Base-by-base conservation (phyloP, 1,139 yeast genomes). In the Geotrichum siamense region DNA sequence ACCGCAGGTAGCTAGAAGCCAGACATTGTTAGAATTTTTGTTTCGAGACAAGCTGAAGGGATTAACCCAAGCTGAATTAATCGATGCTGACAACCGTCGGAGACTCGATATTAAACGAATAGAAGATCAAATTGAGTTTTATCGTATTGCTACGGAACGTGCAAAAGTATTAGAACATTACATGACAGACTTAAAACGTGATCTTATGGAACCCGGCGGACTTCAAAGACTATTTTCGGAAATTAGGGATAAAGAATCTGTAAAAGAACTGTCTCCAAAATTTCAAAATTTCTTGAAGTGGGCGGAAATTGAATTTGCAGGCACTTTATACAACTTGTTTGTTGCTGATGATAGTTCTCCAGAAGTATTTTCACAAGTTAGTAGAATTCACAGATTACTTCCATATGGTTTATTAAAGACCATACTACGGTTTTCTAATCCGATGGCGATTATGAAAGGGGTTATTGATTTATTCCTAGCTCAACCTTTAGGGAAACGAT, bases 261-360 rank as follows among this genome's bases (percentile, higher is more conserved):
- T 83, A n/a, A 65, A 66, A 21, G 76, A 81, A n/a, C 67, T 86
- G 44, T 76, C 91, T 2, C 81, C 83, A 1, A 69, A 82, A 39
- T 67, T 87, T 42, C 70, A 70, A 51, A 75, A 83, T 37, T 82
- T 87, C 51, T 70, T 85, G 35, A 85, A 84, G 51, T 82, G 95
- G 86, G 75, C 82, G 51, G 78, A 84, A 48, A 74, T 87, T 19
- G 93, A 87, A 58, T 65, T 85, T 19, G 85, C 96, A 0, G 85
- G 95, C 0, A 81, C 94, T 0, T 64, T 87, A 3, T 86, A 85
- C 61, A 87, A 84, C 53, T 56, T 82, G 37, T 81, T 87, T 55
- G 67, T 89, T 33, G 89, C 91, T 1, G 82, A 77, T 47, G 96
- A 89, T 59, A 76, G 77, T 51, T 78, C 94, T 1, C 75, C 78